phyloP scores from a whole-genome alignment of 306 rosid species.

The Comarum palustre region DNA sequence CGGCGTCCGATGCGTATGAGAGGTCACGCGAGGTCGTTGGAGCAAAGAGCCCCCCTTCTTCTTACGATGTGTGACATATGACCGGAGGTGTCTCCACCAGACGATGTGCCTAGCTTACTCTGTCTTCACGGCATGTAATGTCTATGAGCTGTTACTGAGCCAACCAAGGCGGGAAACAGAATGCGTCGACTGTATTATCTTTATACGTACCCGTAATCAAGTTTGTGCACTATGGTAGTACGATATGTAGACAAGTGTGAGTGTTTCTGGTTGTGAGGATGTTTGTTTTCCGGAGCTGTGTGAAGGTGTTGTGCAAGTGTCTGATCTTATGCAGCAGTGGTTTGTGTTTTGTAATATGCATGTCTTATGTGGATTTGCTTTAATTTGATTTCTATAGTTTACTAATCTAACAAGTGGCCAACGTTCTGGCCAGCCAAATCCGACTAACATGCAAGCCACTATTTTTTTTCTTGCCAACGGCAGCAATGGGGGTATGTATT shows the following conservation, averaged over 20 bases:
- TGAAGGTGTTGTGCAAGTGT: not conserved
- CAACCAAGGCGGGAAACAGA: not conserved
- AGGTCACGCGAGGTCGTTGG: conserved; percentile 43
- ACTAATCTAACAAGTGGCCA: not conserved
- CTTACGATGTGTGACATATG: conserved; percentile 64
- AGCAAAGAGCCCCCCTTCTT: conserved; percentile 54
- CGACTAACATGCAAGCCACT: too few species aligned
- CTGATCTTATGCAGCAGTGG: not conserved
- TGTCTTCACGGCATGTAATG: not conserved
- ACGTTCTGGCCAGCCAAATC: too few species aligned
- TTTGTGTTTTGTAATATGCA: not conserved
- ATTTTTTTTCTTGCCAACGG: too few species aligned
- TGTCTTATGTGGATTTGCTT: not conserved
- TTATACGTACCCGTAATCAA: not conserved
- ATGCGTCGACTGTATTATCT: not conserved
- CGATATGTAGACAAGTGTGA: too few species aligned
- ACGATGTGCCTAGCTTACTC: not conserved
- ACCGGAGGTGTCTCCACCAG: not conserved
- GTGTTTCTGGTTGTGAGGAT: not conserved
- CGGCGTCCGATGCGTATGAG: conserved; percentile 64
- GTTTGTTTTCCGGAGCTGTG: not conserved
- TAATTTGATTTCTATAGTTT: too few species aligned
- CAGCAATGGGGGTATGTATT: too few species aligned
- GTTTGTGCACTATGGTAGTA: not conserved
- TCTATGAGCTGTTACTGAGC: not conserved